Base-by-base conservation (phyloP, 2,329 filamentous ascomycete genomes). In the Myrmaecium sp. region DNA sequence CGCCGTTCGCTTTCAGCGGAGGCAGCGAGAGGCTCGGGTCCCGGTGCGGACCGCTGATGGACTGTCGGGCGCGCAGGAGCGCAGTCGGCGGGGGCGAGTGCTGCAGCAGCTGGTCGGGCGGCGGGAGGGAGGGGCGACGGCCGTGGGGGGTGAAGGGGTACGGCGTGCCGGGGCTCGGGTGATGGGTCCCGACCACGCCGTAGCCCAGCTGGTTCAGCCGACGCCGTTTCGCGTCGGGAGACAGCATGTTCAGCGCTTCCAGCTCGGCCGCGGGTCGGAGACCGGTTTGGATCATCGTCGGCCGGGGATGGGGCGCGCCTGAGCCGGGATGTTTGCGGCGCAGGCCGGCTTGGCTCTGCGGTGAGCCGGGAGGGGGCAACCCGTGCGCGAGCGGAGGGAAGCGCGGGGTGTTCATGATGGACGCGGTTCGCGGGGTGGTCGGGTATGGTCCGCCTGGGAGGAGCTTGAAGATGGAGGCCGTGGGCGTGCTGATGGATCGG, bases 401-500 rank as follows among this genome's bases (percentile, higher is more conserved):
- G 45, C 49, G 52, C 45, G 40, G 53, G 40, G 44, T 52, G 27
- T 47, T 49, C 44, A 52, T 52, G 33, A 42, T 36, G 21, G 49
- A 46, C 4, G 30, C 26, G 51, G 31, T 27, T 46, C 47, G 21
- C 42, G 41, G 13, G 42, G 47, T 9, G 46, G 49, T 9, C 47
- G 38, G 9, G 44, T 49, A 11, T 40, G 33, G 9, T 39, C 38
- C 23, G 43, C 49, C 54, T 43, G 34, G 55, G 40, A 36, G 52
- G 48, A 33, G 51, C 39, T 36, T 56, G 44, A 37, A 52, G 37
- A 31, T 49, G 46, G 30, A 26, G 28, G 48, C 48, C 20, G 62
- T 60, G 1, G 72, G 69, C 5, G 69, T 69, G 27, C 65, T 63
- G 40, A 74, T 70, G 42, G 64, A 71, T 7, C 70, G 61, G 8